These are phyloP conservation scores for Cladosporium phlei DNA, from an alignment of 2,329 filamentous ascomycete genomes.

Conservation along the genomic window DNA sequence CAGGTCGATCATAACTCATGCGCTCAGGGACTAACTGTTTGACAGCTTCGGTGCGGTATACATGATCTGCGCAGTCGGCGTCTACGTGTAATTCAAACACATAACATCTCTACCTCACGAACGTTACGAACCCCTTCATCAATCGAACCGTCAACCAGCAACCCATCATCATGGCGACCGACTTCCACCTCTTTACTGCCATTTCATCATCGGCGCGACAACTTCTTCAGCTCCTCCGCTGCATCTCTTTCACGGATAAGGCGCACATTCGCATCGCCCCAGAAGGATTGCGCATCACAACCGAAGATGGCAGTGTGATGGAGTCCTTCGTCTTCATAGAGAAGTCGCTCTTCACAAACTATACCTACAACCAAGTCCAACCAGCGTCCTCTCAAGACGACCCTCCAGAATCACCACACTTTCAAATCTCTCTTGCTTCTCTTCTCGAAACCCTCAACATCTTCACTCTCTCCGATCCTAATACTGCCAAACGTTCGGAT, in stretches of 20 bases:
- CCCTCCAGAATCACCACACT: constrained; percentile 56
- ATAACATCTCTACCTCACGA: constrained; percentile 25
- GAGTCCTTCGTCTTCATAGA: constrained; percentile 85
- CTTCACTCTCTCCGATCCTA: constrained; percentile 63
- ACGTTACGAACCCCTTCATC: constrained; percentile 50
- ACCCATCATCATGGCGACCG: constrained; percentile 50
- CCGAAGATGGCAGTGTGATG: constrained; percentile 84
- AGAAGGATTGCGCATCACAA: constrained; percentile 80
- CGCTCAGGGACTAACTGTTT: constrained; percentile 11
- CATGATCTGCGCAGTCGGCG: constrained; percentile 98
- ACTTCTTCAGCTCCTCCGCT: constrained; percentile 61
- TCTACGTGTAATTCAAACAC: constrained; percentile 70
- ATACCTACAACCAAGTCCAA: constrained; percentile 58
- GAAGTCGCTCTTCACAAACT: constrained; percentile 82
- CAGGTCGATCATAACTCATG: background rate
- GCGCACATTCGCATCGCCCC: constrained; percentile 72
- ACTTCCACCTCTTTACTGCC: constrained; percentile 61
- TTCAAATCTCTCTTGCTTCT: constrained; percentile 81
- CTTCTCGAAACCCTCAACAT: constrained; percentile 94
- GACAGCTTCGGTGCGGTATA: constrained; percentile 86
- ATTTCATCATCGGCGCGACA: constrained; percentile 74
- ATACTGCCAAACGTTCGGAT: constrained; percentile 27
- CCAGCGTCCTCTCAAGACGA: constrained; percentile 35
- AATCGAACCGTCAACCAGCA: constrained; percentile 76
- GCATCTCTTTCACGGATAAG: constrained; percentile 57